Base-by-base conservation (phyloP, 2,329 filamentous ascomycete genomes). In the Cladophialophora psammophila region DNA sequence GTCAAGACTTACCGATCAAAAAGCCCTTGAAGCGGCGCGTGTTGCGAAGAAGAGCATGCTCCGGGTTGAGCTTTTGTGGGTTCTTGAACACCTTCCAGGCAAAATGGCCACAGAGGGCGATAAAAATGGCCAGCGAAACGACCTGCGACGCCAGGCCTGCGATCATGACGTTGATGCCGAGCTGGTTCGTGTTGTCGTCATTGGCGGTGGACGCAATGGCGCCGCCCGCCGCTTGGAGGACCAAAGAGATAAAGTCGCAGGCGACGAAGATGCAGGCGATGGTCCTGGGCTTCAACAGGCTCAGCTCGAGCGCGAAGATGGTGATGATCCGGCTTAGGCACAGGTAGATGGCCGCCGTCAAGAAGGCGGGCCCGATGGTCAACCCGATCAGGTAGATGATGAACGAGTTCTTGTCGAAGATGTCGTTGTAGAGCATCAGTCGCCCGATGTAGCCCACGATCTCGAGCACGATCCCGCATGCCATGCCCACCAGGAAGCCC, bases 341-440 rank as follows among this genome's bases (percentile, higher is more conserved):
- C 60, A 91, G 78, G 73, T 91, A 91, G 48, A 91, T 83, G 1
- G 83, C 86, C 0, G 87, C 88, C 8, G 87, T 84, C 75, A 90
- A 81, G 74, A 90, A 90, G 1, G 88, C 88, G 0, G 89, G 88
- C 0, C 81, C 88, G 66, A 90, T 84, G 3, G 88, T 90, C 64
- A 91, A 80, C 70, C 84, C 86, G 73, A 86, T 83, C 42, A 88
- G 84, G 74, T 90, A 87, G 42, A 88, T 84, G 55, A 66, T 66
- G 68, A 81, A 84, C 0, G 79, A 78, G 71, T 90, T 84, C 34
- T 82, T 58, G 73, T 82, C 63, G 69, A 81, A 84, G 0, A 79
- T 79, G 72, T 90, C 84, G 42, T 82, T 58, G 73, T 83, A 83
- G 73, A 86, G 83, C 72, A 84, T 78, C 36, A 90, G 77, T 9